phyloP scores from a whole-genome alignment of 2,329 filamentous ascomycete genomes.

The Fusarium nygamai region DNA sequence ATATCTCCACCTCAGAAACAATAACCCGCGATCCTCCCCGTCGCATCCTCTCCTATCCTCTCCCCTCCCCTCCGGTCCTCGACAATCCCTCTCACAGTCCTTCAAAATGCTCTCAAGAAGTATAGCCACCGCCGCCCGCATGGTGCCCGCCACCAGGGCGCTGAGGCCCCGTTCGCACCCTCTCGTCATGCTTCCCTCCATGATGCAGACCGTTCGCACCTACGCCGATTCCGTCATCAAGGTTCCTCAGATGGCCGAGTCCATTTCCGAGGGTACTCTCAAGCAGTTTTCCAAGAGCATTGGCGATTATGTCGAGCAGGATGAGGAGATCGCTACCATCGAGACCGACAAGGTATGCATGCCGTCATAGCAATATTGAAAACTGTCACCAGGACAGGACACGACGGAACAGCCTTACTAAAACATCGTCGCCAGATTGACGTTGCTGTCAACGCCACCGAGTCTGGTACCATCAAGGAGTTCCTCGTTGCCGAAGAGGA shows the following conservation, averaged over 20 bases:
- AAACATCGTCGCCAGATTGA: conserved; percentile 74
- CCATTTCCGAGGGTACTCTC: conserved; percentile 95
- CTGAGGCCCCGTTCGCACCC: conserved; percentile 44
- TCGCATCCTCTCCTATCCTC: not conserved
- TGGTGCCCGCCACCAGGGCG: conserved; percentile 57
- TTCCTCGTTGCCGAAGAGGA: conserved; percentile 93
- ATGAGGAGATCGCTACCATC: conserved; percentile 98
- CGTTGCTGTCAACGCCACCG: conserved; percentile 93
- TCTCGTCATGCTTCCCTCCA: conserved; percentile 56
- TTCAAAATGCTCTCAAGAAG: conserved; percentile 56
- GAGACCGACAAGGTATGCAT: conserved; percentile 92
- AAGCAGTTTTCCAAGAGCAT: conserved; percentile 95
- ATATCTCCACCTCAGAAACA: conserved; percentile 15
- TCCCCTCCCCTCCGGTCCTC: not conserved
- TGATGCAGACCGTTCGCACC: conserved; percentile 66
- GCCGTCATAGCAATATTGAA: not conserved
- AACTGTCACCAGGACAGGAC: not conserved
- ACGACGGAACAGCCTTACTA: not conserved
- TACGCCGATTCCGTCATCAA: conserved; percentile 89
- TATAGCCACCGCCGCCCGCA: conserved; percentile 55
- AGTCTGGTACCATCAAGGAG: conserved; percentile 91
- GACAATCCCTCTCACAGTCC: conserved; percentile 1
- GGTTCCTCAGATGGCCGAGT: conserved; percentile 98
- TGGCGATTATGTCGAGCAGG: conserved; percentile 92
- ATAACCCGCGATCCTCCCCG: conserved; percentile 6